Evolutionary conservation across 176 grass and related monocot species (phyloP), one percentile per base, ranked within the genome.

Genomic region (Zoysia pacifica): DNA sequence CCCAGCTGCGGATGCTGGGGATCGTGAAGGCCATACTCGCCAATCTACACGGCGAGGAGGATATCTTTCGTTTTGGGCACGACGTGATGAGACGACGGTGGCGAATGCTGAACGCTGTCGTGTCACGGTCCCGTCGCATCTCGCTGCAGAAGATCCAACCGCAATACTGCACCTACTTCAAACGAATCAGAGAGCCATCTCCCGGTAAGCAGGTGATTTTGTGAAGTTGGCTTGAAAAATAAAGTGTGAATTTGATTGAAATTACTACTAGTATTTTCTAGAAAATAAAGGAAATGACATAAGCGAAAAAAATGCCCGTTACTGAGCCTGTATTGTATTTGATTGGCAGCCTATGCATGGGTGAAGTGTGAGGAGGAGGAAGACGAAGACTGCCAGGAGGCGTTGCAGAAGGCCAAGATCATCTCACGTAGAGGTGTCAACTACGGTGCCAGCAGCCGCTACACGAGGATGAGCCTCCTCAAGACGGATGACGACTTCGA

Each of bases 311-410:
- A 28, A 28, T 28, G 28, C 28, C 28, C 28, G 28, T 28, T 28
- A 28, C 28, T 28, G 28, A 28, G 28, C 28, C 28, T 28, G 28
- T 28, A 28, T 28, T 65, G 62, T 18, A 48, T 59, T 69, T 10
- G 16, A 51, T 28, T 1, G 39, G 11, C 86, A 97, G 91, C 94
- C 62, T 97, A 97, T 74, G 91, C 89, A 1, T 97, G 91, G 94
- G 62, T 94, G 20, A 97, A 87, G 50, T 97, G 94, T 54, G 87
- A 92, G 82, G 76, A 58, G n/a, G 91, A 87, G 40, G 89, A 92
- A 80, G 94, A 97, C 53, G 20, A 11, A 11, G 80, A 97, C 74
- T 97, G 94, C 73, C 3, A 13, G 0, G 52, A 86, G 2, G 80
- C 83, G 48, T 51, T 94, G 64, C 79, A 37, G 16, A 84, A 84